Evolutionary conservation across 768 basidiomycete genomes (phyloP), one percentile per base, ranked within the genome.

Genomic region (Phanerochaete sordida): DNA sequence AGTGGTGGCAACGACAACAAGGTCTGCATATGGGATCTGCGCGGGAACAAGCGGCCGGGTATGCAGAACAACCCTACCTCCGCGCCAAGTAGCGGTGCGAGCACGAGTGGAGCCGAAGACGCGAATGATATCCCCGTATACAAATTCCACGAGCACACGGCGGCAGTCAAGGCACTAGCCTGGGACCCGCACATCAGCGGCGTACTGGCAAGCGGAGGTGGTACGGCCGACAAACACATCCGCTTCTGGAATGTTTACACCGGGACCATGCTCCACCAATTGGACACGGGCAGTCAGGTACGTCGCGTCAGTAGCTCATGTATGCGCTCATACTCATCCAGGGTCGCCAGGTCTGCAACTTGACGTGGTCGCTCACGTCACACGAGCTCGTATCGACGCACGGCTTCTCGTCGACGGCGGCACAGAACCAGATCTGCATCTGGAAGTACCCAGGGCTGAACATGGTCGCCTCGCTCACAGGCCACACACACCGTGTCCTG

Each of bases 1-100:
- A 93, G 90, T 64, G 96, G 96, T 1, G 96, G 96, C 0, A 99
- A 99, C 71, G 96, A 99, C 74, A 99, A 99, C 76, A 98, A 98
- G 76, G 91, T 99, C 19, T 94, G 93, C 67, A 94, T 99, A 56
- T 99, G 95, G 93, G 95, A 98, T 70, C 75, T 93, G 57, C 81
- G 91, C 58, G 90, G 88, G 9, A 82, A 84, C 6, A 77, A 78
- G 65, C 73, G 84, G 49, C 73, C 75, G 26, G 73, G 73, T 26
- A 65, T 69, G 62, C 71, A 63, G 52, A 63, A 46, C 37, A 62
- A 28, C 39, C 58, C 70, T 24, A 28, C 61, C 1, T 47, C 59
- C 3, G 64, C 62, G 24, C 56, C 63, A 27, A 59, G 59, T 8
- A 65, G 65, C 19, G 51, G 64, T 27, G 67, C 66, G 5, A 68